Evolutionary conservation across 768 basidiomycete species (phyloP).

Genomic region (Tubosaeta sp.): DNA sequence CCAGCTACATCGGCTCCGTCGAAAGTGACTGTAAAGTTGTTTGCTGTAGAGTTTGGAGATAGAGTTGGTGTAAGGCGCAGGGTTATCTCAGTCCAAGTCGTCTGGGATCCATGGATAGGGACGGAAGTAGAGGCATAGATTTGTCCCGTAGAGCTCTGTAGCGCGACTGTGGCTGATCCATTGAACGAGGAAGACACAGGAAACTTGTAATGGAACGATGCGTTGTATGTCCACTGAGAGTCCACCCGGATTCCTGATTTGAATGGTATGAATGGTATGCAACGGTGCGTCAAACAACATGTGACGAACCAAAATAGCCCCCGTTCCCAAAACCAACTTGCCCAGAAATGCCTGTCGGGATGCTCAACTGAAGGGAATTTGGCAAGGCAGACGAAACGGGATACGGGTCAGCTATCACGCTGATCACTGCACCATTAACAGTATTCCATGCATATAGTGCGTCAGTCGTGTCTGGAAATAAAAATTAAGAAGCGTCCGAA

Average conservation of each 20-base stretch:
- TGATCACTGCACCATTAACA: constrained; percentile 39
- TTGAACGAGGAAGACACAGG: constrained; percentile 38
- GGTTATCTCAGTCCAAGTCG: constrained; percentile 45
- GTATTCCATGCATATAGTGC: constrained; percentile 51
- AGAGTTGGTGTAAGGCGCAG: constrained; percentile 39
- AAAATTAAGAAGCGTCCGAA: neutral
- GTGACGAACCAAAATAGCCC: constrained; percentile 48
- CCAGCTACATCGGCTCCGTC: constrained; percentile 38
- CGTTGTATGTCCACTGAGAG: constrained; percentile 48
- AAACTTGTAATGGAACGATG: constrained; percentile 57
- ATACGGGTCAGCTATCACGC: constrained; percentile 44
- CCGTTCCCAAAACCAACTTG: constrained; percentile 50
- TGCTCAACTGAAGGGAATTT: constrained; percentile 49
- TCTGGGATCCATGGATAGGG: constrained; percentile 38
- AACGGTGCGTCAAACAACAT: neutral
- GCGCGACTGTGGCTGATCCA: constrained; percentile 39
- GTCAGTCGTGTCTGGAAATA: constrained; percentile 37
- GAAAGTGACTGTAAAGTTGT: constrained; percentile 50
- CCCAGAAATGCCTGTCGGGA: constrained; percentile 38
- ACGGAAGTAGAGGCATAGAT: constrained; percentile 39
- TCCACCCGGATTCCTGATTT: constrained; percentile 54
- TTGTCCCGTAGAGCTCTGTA: constrained; percentile 41
- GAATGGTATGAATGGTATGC: too few relatives aligned
- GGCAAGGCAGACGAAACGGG: constrained; percentile 57
- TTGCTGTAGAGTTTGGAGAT: constrained; percentile 38